Conservation (phyloP, 2,329 filamentous ascomycete species). For the Harringtonia lauricola region DNA sequence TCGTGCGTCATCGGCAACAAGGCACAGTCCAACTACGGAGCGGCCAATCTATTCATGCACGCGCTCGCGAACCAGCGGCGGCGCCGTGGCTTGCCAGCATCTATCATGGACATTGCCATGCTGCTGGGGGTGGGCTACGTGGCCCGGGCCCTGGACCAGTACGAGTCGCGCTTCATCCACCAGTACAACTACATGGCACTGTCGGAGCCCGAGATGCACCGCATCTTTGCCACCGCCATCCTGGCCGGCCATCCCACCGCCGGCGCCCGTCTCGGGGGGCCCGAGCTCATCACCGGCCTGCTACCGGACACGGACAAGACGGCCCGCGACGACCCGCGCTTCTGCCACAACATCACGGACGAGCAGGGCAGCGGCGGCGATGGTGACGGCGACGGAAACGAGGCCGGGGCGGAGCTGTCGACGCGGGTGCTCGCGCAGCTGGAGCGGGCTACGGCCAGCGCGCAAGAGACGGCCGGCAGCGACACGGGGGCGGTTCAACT, state of each 20-base stretch:
- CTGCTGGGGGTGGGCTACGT: background rate
- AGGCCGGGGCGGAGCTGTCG: too few relatives aligned
- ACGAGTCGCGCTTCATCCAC: background rate
- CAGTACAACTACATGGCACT: background rate
- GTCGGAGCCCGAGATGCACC: background rate
- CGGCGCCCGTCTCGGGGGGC: too few relatives aligned
- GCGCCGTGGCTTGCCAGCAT: background rate
- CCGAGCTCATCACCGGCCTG: too few relatives aligned
- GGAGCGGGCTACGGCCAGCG: too few relatives aligned
- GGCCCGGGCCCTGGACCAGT: background rate
- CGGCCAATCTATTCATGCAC: slow-evolving; percentile 25
- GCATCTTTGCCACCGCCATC: background rate
- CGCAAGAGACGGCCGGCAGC: too few relatives aligned
- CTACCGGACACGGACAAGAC: too few relatives aligned
- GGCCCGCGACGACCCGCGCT: too few relatives aligned
- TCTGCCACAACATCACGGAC: too few relatives aligned
- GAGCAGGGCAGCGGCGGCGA: too few relatives aligned
- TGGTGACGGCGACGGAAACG: too few relatives aligned
- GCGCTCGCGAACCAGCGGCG: background rate
- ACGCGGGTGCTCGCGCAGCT: too few relatives aligned
- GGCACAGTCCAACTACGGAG: slow-evolving; percentile 28
- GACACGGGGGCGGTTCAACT: too few relatives aligned
- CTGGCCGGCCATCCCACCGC: background rate
- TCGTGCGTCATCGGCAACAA: slow-evolving; percentile 23
- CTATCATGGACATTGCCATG: background rate